These are phyloP conservation scores for Allium sativum DNA, from an alignment of 106 monocot genomes.

Conservation along the genomic window DNA sequence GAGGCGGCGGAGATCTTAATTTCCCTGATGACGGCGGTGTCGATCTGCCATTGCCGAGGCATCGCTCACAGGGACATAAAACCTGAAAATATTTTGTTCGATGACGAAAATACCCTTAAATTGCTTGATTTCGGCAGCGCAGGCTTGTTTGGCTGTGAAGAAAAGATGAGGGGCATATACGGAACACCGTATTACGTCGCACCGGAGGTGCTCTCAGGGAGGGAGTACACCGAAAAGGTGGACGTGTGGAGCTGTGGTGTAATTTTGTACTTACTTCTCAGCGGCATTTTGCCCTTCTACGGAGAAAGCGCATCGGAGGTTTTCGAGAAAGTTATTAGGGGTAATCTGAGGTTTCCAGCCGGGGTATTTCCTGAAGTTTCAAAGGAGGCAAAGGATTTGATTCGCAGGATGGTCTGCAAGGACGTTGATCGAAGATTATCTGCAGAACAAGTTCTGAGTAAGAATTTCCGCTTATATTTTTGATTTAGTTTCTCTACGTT, in stretches of 20 bases:
- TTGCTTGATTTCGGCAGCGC: constrained; percentile 80
- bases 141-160: constrained; percentile 31
- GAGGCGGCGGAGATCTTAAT: constrained; percentile 23
- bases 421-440: constrained; percentile 47
- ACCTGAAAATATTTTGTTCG: constrained; percentile 74
- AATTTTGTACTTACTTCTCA: constrained; percentile 56
- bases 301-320: constrained; percentile 58
- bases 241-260: constrained; percentile 93
- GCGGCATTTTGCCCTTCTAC: constrained; percentile 54
- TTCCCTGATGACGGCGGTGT: constrained; percentile 35
- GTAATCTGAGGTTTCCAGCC: constrained; percentile 66
- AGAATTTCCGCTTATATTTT: constrained; percentile 4
- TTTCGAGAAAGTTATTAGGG: constrained; percentile 64
- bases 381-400: constrained; percentile 63
- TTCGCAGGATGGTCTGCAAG: constrained; percentile 71
- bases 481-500: not conserved
- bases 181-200: constrained; percentile 88
- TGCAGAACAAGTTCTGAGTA: constrained; percentile 83
- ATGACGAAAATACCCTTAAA: constrained; percentile 18
- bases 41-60: constrained; percentile 38
- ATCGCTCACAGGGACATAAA: constrained; percentile 77
- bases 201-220: constrained; percentile 61
- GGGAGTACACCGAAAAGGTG: constrained; percentile 68
- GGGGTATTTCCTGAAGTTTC: constrained; percentile 39
- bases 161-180: constrained; percentile 42